phyloP scores from a whole-genome alignment of 2,329 filamentous ascomycete genomes.

The Sodiomyces alkalinus region DNA sequence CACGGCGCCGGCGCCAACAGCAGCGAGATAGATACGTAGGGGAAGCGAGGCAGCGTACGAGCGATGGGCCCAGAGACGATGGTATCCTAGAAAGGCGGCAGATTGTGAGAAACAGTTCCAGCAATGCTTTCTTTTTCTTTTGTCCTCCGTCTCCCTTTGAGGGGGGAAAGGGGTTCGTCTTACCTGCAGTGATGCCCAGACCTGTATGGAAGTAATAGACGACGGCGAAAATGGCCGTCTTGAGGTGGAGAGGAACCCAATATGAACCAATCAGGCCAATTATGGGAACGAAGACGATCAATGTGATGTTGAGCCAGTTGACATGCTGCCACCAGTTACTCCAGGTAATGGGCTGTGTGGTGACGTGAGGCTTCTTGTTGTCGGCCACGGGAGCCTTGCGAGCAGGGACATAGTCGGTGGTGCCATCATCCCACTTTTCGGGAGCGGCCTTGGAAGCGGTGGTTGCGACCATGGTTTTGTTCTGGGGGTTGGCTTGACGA shows the following conservation, averaged over 20 bases:
- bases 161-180: slow-evolving; percentile 11
- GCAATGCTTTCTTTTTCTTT: no score
- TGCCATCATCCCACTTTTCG: slow-evolving; percentile 34
- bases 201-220: slow-evolving; percentile 74
- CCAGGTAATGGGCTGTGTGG: slow-evolving; percentile 65
- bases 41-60: slow-evolving; percentile 66
- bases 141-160: no score
- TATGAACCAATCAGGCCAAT: slow-evolving; percentile 58
- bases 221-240: slow-evolving; percentile 61
- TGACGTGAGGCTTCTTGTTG: slow-evolving; percentile 66
- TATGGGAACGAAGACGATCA: slow-evolving; percentile 67
- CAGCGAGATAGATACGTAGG: slow-evolving; percentile 69
- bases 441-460: slow-evolving; percentile 5
- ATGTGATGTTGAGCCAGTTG: slow-evolving; percentile 79
- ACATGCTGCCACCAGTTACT: slow-evolving; percentile 84
- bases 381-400: slow-evolving; percentile 31
- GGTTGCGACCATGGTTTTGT: no score
- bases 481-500: no score
- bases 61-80: slow-evolving; percentile 75
- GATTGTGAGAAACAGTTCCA: background rate
- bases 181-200: slow-evolving; percentile 65
- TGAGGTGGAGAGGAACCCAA: slow-evolving; percentile 59
- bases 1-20: slow-evolving; percentile 67
- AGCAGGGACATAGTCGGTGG: slow-evolving; percentile 37
- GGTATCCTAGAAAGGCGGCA: slow-evolving; percentile 17